Evolutionary conservation across 2,329 filamentous ascomycete genomes (phyloP).

Genomic region (Colletotrichum orbiculare): DNA sequence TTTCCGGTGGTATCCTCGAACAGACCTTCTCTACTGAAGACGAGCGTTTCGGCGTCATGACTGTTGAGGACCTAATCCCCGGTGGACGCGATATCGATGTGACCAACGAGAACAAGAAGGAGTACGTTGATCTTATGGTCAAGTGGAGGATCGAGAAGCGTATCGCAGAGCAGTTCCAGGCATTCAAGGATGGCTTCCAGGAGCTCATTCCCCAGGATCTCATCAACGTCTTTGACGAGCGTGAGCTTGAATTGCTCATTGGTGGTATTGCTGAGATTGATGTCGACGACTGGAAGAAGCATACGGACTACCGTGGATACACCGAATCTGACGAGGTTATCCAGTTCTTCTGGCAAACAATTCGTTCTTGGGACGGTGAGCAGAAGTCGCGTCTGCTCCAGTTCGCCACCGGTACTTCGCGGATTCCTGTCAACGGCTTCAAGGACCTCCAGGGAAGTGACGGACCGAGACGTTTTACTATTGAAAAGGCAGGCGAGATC

Average conservation of each 20-base stretch:
- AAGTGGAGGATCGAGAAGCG: constrained; percentile 99
- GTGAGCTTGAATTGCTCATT: constrained; percentile 94
- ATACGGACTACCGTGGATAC: constrained; percentile 98
- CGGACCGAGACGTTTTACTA: constrained; percentile 93
- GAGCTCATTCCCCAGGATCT: constrained; percentile 96
- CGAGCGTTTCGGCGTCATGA: constrained; percentile 94
- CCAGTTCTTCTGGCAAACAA: constrained; percentile 98
- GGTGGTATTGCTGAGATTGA: constrained; percentile 99
- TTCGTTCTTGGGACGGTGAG: constrained; percentile 96
- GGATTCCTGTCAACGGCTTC: constrained; percentile 99
- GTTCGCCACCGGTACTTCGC: constrained; percentile 96
- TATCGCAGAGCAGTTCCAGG: constrained; percentile 97
- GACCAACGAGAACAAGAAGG: constrained; percentile 98
- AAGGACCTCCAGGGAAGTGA: constrained; percentile 98
- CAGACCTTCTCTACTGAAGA: constrained; percentile 98
- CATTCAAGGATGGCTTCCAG: constrained; percentile 97
- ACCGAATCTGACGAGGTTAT: constrained; percentile 98
- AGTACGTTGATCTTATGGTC: constrained; percentile 98
- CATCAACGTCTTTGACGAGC: constrained; percentile 98
- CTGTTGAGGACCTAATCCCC: constrained; percentile 93
- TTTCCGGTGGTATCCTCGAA: constrained; percentile 89
- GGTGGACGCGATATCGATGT: constrained; percentile 92
- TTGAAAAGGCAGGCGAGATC: constrained; percentile 95
- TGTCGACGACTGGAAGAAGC: constrained; percentile 99
- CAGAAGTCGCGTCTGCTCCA: constrained; percentile 97